Evolutionary conservation across 257 asterid genomes (phyloP).

Genomic region (Przewalskia tangutica): DNA sequence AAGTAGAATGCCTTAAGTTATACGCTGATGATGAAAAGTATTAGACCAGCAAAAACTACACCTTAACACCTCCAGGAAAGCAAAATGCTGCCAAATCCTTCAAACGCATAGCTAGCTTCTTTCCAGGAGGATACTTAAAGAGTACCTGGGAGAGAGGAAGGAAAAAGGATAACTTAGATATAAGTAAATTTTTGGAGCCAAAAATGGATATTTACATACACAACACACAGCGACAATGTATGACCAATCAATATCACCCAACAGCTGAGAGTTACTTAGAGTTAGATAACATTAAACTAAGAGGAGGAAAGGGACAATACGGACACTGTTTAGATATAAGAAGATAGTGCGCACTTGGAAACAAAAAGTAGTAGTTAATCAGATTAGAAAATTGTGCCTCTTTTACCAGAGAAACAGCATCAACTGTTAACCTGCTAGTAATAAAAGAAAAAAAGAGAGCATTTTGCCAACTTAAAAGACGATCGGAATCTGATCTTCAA

Average conservation of each 20-base stretch:
- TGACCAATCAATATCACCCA: not conserved
- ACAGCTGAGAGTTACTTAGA: not conserved
- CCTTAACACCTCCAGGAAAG: conserved; percentile 90
- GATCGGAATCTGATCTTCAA: not conserved
- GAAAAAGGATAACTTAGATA: not conserved
- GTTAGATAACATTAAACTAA: not conserved
- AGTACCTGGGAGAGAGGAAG: conserved; percentile 37
- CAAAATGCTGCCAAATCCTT: conserved; percentile 84
- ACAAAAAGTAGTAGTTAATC: not conserved
- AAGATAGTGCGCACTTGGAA: not conserved
- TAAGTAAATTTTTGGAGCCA: not conserved
- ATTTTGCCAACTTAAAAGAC: not conserved
- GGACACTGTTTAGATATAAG: not conserved
- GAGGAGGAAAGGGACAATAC: not conserved
- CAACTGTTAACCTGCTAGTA: not conserved
- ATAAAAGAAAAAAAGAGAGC: not conserved
- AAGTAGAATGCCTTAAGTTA: not conserved
- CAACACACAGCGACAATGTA: not conserved
- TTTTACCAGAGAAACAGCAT: not conserved
- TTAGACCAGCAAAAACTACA: conserved; percentile 16
- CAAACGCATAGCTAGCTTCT: conserved; percentile 47
- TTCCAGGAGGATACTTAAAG: conserved; percentile 75
- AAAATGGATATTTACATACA: not conserved
- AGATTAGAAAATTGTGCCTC: not conserved
- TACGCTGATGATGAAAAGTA: not conserved